These are phyloP conservation scores for Cyberlindnera veronae DNA, from an alignment of 805 yeast species.

Conservation along the genomic window DNA sequence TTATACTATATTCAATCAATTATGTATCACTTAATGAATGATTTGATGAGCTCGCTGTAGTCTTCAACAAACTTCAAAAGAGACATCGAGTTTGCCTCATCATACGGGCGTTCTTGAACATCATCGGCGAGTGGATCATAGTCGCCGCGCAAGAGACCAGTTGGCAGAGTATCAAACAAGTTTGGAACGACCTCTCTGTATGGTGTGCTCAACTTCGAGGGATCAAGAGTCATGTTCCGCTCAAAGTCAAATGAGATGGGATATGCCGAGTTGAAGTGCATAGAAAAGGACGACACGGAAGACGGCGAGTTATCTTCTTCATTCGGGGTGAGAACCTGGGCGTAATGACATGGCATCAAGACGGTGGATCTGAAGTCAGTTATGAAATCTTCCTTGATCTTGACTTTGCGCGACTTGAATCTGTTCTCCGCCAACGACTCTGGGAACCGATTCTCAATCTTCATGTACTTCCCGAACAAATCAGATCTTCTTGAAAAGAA, in stretches of 20 bases:
- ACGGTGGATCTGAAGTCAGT: constrained; percentile 13
- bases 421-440: constrained; percentile 15
- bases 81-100: constrained; percentile 1
- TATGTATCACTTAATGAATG: constrained; percentile 6
- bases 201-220: background rate
- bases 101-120: constrained; percentile 3
- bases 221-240: constrained; percentile 1
- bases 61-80: constrained; percentile 18
- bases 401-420: constrained; percentile 21
- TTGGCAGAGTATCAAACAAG: constrained; percentile 1
- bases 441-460: constrained; percentile 21
- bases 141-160: constrained; percentile 18
- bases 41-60: constrained; percentile 15
- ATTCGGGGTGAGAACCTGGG: constrained; percentile 11
- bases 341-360: constrained; percentile 20
- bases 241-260: constrained; percentile 11
- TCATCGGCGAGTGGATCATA: constrained; percentile 17
- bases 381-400: constrained; percentile 17
- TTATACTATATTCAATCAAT: background rate
- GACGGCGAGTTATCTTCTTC: constrained; percentile 1
- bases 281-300: constrained; percentile 9
- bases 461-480: constrained; percentile 23
- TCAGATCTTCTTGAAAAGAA: constrained; percentile 25
- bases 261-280: constrained; percentile 16
- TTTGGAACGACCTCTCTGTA: background rate